Base-by-base conservation (phyloP, 2,329 filamentous ascomycete genomes). In the Emergomyces orientalis region DNA sequence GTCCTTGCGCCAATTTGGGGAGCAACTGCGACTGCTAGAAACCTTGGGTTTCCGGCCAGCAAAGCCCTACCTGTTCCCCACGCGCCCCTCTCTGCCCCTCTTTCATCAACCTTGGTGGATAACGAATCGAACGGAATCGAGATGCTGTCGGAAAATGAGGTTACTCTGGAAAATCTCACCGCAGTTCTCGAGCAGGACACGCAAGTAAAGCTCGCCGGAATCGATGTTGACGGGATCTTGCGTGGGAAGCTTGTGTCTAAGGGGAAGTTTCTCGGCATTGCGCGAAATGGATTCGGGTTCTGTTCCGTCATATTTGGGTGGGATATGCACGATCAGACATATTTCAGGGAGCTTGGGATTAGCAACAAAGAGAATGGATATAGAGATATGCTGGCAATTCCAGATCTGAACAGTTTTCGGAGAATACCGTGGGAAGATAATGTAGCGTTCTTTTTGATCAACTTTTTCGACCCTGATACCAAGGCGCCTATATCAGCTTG, bases 241-340 rank as follows among this genome's bases (percentile, higher is more conserved):
- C 89, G 91, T 62, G 91, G 91, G 69, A 97, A 97, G 79, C 83
- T 96, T 65, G 86, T 96, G 77, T 90, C 90, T 69, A 96, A 96
- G 82, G 88, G 88, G 73, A 96, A 97, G 79, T 96, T 97, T 76
- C 80, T 96, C 45, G 90, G 89, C 37, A 84, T 96, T 61, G 88
- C 87, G n/a, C 77, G 84, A 51, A 83, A 86, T 54, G 92, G 91
- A 60, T 96, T 96, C 70, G 92, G 91, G 61, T 96, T 96, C 81
- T 96, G 92, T 80, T 94, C 89, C 25, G 91, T 96, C 68, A 86
- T 96, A 67, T 96, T 96, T 71, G 91, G 92, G 73, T 96, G 92
- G 92, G 91, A 97, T 76, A 96, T 96, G 90, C 91, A 97, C 76
- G 92, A 97, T 72, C 82, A 86, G 79, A 95, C 90, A 13, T 97